These are phyloP conservation scores for Termitomyces sp. DNA, from an alignment of 768 basidiomycete genomes.

Conservation along the genomic window DNA sequence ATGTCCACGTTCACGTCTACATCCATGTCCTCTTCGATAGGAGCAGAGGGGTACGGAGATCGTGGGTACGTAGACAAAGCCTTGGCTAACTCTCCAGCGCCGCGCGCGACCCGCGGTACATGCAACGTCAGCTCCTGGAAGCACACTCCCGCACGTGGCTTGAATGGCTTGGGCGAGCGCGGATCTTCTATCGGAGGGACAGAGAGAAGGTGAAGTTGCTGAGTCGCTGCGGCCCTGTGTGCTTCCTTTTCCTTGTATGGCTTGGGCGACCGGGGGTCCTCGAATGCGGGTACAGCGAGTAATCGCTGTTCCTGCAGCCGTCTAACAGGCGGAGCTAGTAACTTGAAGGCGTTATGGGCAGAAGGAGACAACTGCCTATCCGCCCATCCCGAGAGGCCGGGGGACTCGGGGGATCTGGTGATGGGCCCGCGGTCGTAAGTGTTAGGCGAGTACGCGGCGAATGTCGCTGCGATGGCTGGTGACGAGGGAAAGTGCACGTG, in stretches of 20 bases:
- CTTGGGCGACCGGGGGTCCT: conserved; percentile 35
- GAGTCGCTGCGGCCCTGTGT: neutral
- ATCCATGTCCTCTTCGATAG: conserved; percentile 3
- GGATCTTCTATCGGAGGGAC: conserved; percentile 29
- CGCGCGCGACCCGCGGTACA: conserved; percentile 13
- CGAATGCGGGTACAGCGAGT: conserved; percentile 19
- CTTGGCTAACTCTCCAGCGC: conserved; percentile 19
- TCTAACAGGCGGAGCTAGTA: conserved; percentile 24
- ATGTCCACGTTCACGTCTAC: neutral
- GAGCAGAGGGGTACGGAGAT: conserved; percentile 31
- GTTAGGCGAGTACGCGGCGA: conserved; percentile 49
- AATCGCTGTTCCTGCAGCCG: neutral
- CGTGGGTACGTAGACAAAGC: conserved; percentile 31
- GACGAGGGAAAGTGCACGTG: conserved; percentile 69
- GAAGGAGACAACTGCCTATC: conserved; percentile 38
- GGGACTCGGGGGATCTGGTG: conserved; percentile 49
- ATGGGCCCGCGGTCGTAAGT: conserved; percentile 65
- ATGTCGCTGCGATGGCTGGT: conserved; percentile 49
- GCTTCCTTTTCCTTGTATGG: conserved; percentile 12
- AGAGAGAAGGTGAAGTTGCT: neutral
- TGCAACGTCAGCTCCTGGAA: conserved; percentile 10
- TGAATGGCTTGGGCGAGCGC: conserved; percentile 30
- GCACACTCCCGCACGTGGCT: conserved; percentile 6
- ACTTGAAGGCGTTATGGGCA: conserved; percentile 25
- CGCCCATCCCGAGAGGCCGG: conserved; percentile 50